Conservation (phyloP, 352 stramenopile genomes). For the Globisporangium sylvaticum region DNA sequence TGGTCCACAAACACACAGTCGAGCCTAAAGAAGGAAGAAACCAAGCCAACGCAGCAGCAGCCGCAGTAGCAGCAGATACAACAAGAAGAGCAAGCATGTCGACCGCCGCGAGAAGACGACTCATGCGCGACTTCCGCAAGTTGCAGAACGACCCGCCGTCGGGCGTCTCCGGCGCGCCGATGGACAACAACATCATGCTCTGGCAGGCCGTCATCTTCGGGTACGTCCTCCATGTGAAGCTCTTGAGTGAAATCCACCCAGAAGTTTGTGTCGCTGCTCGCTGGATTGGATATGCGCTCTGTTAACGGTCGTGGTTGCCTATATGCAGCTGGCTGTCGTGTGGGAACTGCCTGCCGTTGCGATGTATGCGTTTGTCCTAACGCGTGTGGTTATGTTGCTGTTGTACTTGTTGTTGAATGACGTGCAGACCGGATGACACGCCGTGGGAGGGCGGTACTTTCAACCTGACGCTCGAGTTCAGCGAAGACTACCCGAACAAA, state of each 20-base stretch:
- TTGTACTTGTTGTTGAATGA: not conserved
- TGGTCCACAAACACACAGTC: conserved; percentile 5
- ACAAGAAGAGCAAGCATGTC: conserved; percentile 72
- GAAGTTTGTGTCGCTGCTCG: not conserved
- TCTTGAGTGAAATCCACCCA: not conserved
- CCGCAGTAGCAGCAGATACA: not conserved
- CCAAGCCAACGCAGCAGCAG: conserved; percentile 2
- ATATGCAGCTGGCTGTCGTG: no score
- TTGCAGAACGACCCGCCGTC: conserved; percentile 98
- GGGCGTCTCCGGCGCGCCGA: conserved; percentile 94
- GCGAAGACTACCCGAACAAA: conserved; percentile 99
- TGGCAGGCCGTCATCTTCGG: conserved; percentile 92
- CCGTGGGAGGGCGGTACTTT: conserved; percentile 99
- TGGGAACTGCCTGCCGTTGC: not conserved
- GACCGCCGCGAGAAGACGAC: conserved; percentile 91
- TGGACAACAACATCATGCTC: conserved; percentile 99
- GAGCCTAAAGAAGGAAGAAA: not conserved
- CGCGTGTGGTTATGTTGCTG: not conserved
- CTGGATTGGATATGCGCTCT: not conserved
- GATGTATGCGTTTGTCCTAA: not conserved
- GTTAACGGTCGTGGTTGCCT: not conserved
- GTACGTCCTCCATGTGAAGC: conserved; percentile 23
- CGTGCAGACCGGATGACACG: conserved; percentile 96
- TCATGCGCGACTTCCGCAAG: conserved; percentile 97
- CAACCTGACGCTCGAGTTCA: conserved; percentile 98